Conservation (phyloP, 2,329 filamentous ascomycete genomes). For the Phaeosphaeria sp. region DNA sequence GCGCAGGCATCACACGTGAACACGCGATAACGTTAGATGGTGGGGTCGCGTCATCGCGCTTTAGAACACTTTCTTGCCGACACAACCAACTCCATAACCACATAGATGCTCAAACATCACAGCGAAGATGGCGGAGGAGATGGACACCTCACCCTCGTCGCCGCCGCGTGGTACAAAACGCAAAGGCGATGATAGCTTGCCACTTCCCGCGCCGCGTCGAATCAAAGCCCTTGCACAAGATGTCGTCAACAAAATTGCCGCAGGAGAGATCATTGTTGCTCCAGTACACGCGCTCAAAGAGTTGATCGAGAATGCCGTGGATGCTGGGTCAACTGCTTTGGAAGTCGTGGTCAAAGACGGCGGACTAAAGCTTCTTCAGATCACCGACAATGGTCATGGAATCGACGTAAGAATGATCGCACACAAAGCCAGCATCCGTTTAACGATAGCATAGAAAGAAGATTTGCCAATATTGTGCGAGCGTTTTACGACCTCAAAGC, state of each 20-base stretch:
- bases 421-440: constrained; percentile 13
- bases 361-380: constrained; percentile 91
- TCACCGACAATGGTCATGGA: constrained; percentile 95
- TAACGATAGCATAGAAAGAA: constrained; percentile 68
- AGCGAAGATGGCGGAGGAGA: constrained; percentile 35
- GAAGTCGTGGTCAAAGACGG: constrained; percentile 95
- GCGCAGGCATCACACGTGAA: constrained; percentile 20
- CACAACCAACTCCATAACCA: constrained; percentile 10
- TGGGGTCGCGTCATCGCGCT: constrained; percentile 23
- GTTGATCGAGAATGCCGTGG: constrained; percentile 94
- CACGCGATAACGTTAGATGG: constrained; percentile 21
- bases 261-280: constrained; percentile 96
- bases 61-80: background rate
- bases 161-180: constrained; percentile 47
- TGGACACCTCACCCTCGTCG: constrained; percentile 33
- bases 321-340: constrained; percentile 90
- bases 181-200: constrained; percentile 42
- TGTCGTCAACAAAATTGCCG: constrained; percentile 98
- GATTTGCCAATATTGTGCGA: constrained; percentile 92
- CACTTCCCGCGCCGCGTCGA: constrained; percentile 49
- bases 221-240: constrained; percentile 84
- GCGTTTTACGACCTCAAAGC: constrained; percentile 94
- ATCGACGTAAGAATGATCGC: constrained; percentile 72
- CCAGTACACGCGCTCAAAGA: constrained; percentile 97
- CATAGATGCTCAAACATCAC: constrained; percentile 1